phyloP scores from a whole-genome alignment of 768 basidiomycete genomes.

The Russula dissimulans region DNA sequence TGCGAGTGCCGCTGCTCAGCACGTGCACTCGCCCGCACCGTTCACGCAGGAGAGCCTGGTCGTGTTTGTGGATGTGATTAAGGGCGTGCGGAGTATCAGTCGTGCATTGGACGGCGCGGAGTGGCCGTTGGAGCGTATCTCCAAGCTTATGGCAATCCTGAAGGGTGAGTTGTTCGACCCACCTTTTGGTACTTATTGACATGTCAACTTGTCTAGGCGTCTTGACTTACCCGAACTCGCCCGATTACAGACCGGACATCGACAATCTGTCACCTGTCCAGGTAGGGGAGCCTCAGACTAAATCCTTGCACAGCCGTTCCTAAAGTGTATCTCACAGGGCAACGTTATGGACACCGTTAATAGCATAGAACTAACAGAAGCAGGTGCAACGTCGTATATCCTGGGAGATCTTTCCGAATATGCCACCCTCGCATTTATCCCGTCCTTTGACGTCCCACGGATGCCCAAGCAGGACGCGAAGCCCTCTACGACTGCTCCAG shows the following conservation, averaged over 20 bases:
- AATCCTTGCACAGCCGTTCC: neutral
- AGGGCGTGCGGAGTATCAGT: slow-evolving; percentile 46
- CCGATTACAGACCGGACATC: slow-evolving; percentile 83
- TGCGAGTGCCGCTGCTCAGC: slow-evolving; percentile 11
- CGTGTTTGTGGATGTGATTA: slow-evolving; percentile 66
- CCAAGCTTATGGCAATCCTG: slow-evolving; percentile 64
- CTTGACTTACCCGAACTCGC: slow-evolving; percentile 70
- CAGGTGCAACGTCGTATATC: slow-evolving; percentile 60
- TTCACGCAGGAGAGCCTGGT: slow-evolving; percentile 85
- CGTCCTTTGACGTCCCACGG: slow-evolving; percentile 53
- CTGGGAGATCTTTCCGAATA: slow-evolving; percentile 82
- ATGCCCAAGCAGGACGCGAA: slow-evolving; percentile 9
- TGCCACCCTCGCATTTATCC: slow-evolving; percentile 74
- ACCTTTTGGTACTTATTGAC: no score
- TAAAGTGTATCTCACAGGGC: slow-evolving; percentile 32
- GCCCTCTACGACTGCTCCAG: slow-evolving; percentile 5
- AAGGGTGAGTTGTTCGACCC: slow-evolving; percentile 41
- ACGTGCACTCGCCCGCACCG: slow-evolving; percentile 23
- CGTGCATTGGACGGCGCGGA: slow-evolving; percentile 41
- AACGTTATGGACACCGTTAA: slow-evolving; percentile 65
- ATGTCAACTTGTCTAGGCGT: slow-evolving; percentile 36
- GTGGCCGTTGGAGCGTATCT: slow-evolving; percentile 58
- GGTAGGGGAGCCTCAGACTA: slow-evolving; percentile 31
- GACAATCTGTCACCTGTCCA: slow-evolving; percentile 75
- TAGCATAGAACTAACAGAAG: slow-evolving; percentile 52